Evolutionary conservation across 179 eudicot genomes (phyloP).

Genomic region (Spergularia azorica): DNA sequence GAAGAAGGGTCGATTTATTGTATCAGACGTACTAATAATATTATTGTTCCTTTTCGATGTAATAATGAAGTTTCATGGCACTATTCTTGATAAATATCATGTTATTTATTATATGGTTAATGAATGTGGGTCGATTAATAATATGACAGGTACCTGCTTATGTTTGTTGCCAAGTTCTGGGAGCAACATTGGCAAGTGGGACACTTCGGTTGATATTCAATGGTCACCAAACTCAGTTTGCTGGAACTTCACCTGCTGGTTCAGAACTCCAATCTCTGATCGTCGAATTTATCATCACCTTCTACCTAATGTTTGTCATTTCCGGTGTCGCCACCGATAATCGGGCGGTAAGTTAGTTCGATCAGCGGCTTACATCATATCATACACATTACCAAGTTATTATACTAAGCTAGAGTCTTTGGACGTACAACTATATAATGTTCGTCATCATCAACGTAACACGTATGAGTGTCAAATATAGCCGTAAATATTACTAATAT

Average conservation of each 20-base stretch:
- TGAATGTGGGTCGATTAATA: too few relatives aligned
- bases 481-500: too few relatives aligned
- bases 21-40: too few relatives aligned
- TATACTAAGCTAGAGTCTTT: too few relatives aligned
- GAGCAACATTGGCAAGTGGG: conserved; percentile 75
- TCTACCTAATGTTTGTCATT: conserved; percentile 83
- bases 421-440: too few relatives aligned
- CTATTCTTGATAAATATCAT: too few relatives aligned
- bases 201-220: conserved; percentile 57
- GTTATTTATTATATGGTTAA: too few relatives aligned
- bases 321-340: conserved; percentile 82
- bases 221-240: conserved; percentile 49
- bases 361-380: not conserved
- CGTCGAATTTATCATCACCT: conserved; percentile 73
- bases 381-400: not conserved
- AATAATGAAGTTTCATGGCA: too few relatives aligned
- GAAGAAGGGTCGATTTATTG: too few relatives aligned
- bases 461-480: too few relatives aligned
- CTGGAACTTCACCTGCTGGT: conserved; percentile 61
- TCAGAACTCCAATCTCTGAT: conserved; percentile 65
- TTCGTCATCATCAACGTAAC: too few relatives aligned
- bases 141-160: conserved; percentile 70
- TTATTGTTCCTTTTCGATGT: too few relatives aligned
- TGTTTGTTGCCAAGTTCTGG: conserved; percentile 59
- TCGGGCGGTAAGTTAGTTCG: conserved; percentile 56